A percentile compares a stretch with the other conserved stretches of the same genome.
These are phyloP conservation scores for Debaryomyces robertsiae DNA, from an alignment of 1,139 yeast species.

Conservation along the genomic window DNA sequence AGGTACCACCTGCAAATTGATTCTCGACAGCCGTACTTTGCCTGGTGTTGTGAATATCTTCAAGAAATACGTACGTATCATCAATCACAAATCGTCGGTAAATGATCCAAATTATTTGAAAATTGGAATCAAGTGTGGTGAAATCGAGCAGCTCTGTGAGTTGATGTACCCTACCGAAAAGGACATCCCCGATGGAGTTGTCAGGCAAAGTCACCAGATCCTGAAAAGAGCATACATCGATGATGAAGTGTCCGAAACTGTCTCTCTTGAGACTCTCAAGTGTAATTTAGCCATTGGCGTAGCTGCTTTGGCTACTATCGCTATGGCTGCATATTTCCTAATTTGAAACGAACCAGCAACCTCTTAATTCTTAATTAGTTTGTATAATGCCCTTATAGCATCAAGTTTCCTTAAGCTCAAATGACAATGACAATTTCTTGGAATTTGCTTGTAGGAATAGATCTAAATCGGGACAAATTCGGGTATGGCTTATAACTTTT, in stretches of 20 bases:
- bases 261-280: slow-evolving; percentile 32
- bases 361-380: no score
- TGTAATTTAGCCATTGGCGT: slow-evolving; percentile 22
- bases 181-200: slow-evolving; percentile 36
- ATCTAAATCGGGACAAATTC: neutral
- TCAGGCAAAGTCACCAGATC: slow-evolving; percentile 23
- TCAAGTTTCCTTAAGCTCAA: no score
- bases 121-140: slow-evolving; percentile 84
- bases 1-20: slow-evolving; percentile 84
- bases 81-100: slow-evolving; percentile 78
- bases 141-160: slow-evolving; percentile 84
- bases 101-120: slow-evolving; percentile 85
- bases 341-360: neutral
- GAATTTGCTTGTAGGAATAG: neutral
- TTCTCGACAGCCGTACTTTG: slow-evolving; percentile 71
- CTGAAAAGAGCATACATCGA: slow-evolving; percentile 36
- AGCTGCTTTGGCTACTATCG: slow-evolving; percentile 1
- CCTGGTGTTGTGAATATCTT: slow-evolving; percentile 77
- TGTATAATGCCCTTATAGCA: no score
- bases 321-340: slow-evolving; percentile 1
- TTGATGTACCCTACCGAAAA: slow-evolving; percentile 57
- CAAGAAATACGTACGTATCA: slow-evolving; percentile 68
- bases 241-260: slow-evolving; percentile 26
- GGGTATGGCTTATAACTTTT: no score
- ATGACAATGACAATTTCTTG: no score